These are phyloP conservation scores for Penicillium sp. DNA, from an alignment of 2,329 filamentous ascomycete species.

Conservation along the genomic window DNA sequence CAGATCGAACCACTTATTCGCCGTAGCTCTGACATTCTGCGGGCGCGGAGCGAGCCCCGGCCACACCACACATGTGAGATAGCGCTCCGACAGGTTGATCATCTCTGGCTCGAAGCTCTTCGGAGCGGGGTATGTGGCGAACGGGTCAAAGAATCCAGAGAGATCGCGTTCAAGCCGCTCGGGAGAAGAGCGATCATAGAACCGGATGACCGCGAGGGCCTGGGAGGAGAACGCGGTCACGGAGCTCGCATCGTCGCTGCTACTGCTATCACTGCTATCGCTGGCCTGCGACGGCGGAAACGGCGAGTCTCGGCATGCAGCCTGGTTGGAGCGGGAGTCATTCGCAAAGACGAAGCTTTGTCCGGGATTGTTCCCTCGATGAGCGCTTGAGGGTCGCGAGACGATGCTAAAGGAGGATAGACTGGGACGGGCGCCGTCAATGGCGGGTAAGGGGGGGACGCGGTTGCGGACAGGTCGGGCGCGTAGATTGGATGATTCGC, in stretches of 20 bases:
- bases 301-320: conserved; percentile 2
- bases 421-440: background rate
- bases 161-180: conserved; percentile 24
- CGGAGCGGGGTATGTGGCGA: conserved; percentile 26
- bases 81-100: conserved; percentile 23
- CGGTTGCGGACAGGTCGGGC: background rate
- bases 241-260: conserved; percentile 6
- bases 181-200: conserved; percentile 12
- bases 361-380: background rate
- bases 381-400: conserved; percentile 3
- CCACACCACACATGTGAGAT: conserved; percentile 30
- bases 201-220: background rate
- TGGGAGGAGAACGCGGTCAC: background rate
- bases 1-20: conserved; percentile 30
- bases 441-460: background rate
- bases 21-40: background rate
- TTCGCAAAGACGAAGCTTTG: background rate
- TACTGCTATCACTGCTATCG: conserved; percentile 22
- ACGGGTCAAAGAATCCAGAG: conserved; percentile 28
- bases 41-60: conserved; percentile 26
- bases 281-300: conserved; percentile 12
- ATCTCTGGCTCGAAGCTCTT: conserved; percentile 21
- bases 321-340: background rate
- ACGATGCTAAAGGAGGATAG: conserved; percentile 10
- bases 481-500: conserved; percentile 1